Conservation (phyloP, 1,284 basidiomycete species). For the Peniophora sp. region DNA sequence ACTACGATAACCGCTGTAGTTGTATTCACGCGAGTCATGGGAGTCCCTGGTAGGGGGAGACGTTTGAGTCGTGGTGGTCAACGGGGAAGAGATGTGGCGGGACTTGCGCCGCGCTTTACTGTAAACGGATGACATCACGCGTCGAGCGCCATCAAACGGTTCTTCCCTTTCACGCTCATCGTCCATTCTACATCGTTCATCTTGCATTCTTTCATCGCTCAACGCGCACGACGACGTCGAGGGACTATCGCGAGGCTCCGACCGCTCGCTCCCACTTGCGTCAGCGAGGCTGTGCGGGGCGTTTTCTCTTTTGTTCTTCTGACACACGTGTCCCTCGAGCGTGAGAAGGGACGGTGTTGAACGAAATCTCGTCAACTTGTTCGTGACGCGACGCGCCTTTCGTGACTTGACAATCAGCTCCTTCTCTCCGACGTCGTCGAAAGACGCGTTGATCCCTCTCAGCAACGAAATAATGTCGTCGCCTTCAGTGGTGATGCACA, state of each 20-base stretch:
- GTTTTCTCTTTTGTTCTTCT: neutral
- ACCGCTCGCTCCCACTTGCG: neutral
- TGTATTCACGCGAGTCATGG: too few relatives aligned
- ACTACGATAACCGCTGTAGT: too few relatives aligned
- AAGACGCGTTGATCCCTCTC: neutral
- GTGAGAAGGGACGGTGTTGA: neutral
- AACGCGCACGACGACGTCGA: neutral
- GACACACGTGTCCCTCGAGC: neutral
- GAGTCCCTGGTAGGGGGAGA: too few relatives aligned
- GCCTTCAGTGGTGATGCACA: constrained; percentile 29
- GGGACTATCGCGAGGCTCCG: neutral
- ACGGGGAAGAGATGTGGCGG: too few relatives aligned
- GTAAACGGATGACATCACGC: neutral
- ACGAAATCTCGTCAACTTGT: neutral
- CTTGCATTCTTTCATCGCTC: neutral
- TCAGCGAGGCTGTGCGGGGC: neutral
- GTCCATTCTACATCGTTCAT: neutral
- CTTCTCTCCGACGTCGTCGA: neutral
- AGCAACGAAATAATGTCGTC: constrained; percentile 2
- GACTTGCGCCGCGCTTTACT: too few relatives aligned
- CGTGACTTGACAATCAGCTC: neutral
- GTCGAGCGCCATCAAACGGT: neutral
- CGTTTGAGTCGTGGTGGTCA: too few relatives aligned
- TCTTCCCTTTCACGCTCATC: neutral
- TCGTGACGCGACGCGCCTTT: neutral